A percentile compares a stretch with the other conserved stretches of the same genome.
phyloP scores from a whole-genome alignment of 75 land plant species.

The Isoetes taiwanensis region DNA sequence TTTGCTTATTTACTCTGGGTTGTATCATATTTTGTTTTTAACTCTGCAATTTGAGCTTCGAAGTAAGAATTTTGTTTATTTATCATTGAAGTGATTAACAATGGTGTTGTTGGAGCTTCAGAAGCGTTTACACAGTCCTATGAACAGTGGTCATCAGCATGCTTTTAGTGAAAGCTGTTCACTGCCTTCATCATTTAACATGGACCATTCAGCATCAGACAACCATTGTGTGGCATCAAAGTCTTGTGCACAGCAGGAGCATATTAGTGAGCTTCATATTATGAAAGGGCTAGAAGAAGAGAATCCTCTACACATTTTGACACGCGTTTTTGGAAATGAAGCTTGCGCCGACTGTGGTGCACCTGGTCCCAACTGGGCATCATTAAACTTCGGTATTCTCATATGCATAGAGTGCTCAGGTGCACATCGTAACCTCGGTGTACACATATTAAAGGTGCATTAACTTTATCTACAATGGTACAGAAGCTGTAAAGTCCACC shows the following conservation, averaged over 20 bases:
- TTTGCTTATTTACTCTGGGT: too few species aligned
- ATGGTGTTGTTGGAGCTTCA: too few species aligned
- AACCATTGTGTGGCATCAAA: constrained; percentile 32
- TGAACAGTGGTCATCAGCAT: constrained; percentile 45
- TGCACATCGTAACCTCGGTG: constrained; percentile 88
- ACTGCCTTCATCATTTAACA: constrained; percentile 49
- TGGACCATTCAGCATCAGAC: constrained; percentile 49
- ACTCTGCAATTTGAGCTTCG: too few species aligned
- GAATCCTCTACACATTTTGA: constrained; percentile 57
- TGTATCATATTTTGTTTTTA: too few species aligned
- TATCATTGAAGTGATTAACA: too few species aligned
- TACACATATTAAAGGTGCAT: constrained; percentile 92
- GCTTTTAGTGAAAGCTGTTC: constrained; percentile 77
- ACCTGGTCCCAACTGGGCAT: constrained; percentile 88
- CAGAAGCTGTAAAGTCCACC: too few species aligned
- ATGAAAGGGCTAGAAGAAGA: constrained; percentile 21
- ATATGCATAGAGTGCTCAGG: constrained; percentile 89
- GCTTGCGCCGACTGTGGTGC: constrained; percentile 84
- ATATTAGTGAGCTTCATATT: constrained; percentile 5
- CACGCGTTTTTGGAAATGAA: constrained; percentile 64
- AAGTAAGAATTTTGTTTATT: too few species aligned
- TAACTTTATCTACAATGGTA: too few species aligned
- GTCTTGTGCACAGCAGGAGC: constrained; percentile 26
- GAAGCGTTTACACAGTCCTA: constrained; percentile 44
- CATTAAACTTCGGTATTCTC: constrained; percentile 69